Evolutionary conservation across 371 early-diverging fungal species (phyloP).

Genomic region (Capillidium heterosporum): DNA sequence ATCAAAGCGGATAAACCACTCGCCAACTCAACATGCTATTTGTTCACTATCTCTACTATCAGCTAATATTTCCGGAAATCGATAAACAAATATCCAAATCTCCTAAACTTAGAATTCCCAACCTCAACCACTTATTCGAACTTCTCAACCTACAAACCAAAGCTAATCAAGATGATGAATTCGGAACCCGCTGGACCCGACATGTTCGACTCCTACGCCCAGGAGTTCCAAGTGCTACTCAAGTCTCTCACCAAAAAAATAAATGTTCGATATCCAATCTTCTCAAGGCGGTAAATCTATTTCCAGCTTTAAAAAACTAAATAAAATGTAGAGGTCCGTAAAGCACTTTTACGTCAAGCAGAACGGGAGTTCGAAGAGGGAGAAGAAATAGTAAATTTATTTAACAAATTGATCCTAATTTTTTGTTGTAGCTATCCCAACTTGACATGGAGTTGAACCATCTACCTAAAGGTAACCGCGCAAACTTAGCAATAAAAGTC

Average conservation of each 20-base stretch:
- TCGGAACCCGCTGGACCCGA: slow-evolving; percentile 9
- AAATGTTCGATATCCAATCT: not conserved
- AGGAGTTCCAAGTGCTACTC: not conserved
- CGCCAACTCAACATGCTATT: too few relatives aligned
- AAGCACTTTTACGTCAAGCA: not conserved
- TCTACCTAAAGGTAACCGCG: not conserved
- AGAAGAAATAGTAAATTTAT: slow-evolving; percentile 3
- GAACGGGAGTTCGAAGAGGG: slow-evolving; percentile 4
- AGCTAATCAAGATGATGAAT: slow-evolving; percentile 7
- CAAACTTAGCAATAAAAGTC: not conserved
- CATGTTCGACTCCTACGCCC: not conserved
- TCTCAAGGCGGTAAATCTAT: not conserved
- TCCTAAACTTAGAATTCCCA: too few relatives aligned
- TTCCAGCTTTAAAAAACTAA: not conserved
- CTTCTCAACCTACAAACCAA: too few relatives aligned
- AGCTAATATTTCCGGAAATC: too few relatives aligned
- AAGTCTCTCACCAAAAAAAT: not conserved
- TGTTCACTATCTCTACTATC: too few relatives aligned
- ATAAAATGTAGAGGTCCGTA: not conserved
- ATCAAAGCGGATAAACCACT: too few relatives aligned
- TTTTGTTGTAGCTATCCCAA: not conserved
- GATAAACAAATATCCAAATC: too few relatives aligned
- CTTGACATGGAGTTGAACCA: not conserved
- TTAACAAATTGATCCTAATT: not conserved
- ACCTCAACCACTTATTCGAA: too few relatives aligned